phyloP scores from a whole-genome alignment of 768 basidiomycete genomes.

The Nevesoporus exiguus region DNA sequence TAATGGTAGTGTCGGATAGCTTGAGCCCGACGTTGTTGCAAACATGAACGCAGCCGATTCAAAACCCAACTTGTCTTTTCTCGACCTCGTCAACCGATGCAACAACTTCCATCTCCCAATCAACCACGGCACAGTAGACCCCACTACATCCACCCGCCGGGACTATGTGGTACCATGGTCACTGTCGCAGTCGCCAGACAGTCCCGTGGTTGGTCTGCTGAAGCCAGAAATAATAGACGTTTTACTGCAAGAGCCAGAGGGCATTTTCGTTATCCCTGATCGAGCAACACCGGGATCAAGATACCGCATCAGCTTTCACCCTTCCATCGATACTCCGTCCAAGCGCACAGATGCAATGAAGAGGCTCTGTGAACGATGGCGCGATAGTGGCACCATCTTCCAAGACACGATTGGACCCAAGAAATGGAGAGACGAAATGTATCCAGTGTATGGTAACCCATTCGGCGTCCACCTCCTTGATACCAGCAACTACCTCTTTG shows the following conservation, averaged over 20 bases:
- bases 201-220: conserved; percentile 60
- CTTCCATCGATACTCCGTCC: conserved; percentile 49
- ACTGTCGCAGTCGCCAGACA: conserved; percentile 46
- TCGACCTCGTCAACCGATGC: conserved; percentile 65
- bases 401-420: conserved; percentile 62
- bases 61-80: conserved; percentile 37
- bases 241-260: conserved; percentile 44
- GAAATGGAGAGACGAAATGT: conserved; percentile 87
- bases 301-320: conserved; percentile 45
- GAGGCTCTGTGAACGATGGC: conserved; percentile 73
- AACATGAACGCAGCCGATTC: neutral
- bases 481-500: conserved; percentile 68
- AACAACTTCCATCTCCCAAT: conserved; percentile 59
- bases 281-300: conserved; percentile 23
- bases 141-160: conserved; percentile 26
- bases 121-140: conserved; percentile 23
- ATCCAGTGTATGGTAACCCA: conserved; percentile 70
- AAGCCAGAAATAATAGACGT: conserved; percentile 53
- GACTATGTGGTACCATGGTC: conserved; percentile 55
- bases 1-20: neutral
- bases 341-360: conserved; percentile 61
- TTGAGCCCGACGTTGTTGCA: neutral
- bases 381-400: conserved; percentile 55
- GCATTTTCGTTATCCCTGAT: conserved; percentile 44
- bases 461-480: conserved; percentile 48